These are phyloP conservation scores for Apiospora sp. DNA, from an alignment of 2,329 filamentous ascomycete species.

Conservation along the genomic window DNA sequence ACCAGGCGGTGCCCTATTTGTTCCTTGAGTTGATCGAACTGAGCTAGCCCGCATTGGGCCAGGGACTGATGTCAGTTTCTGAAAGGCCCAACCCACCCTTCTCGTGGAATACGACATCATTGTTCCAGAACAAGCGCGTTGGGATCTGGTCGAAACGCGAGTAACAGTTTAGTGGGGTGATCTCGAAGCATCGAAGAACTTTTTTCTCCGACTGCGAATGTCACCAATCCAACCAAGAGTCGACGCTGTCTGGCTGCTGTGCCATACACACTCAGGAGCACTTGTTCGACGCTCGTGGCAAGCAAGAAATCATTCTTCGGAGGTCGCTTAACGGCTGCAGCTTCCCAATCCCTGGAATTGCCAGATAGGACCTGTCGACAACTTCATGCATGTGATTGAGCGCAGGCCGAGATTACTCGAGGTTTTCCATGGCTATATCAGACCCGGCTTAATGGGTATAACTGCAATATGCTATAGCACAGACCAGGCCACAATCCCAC, in stretches of 20 bases:
- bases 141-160: slow-evolving; percentile 24
- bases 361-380: slow-evolving; percentile 2
- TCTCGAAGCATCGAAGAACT: slow-evolving; percentile 20
- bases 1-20: neutral
- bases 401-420: slow-evolving; percentile 24
- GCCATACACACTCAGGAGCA: neutral
- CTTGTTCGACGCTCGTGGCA: slow-evolving; percentile 1
- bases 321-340: slow-evolving; percentile 17
- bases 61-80: slow-evolving; percentile 23
- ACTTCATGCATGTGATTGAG: slow-evolving; percentile 23
- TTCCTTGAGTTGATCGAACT: neutral
- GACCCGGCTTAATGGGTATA: slow-evolving; percentile 25
- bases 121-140: slow-evolving; percentile 22
- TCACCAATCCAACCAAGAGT: neutral
- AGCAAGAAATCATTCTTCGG: neutral
- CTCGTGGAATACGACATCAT: slow-evolving; percentile 21
- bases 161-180: slow-evolving; percentile 23
- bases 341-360: slow-evolving; percentile 15
- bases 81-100: neutral
- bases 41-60: slow-evolving; percentile 21
- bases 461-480: slow-evolving; percentile 8
- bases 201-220: slow-evolving; percentile 21
- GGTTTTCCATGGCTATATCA: slow-evolving; percentile 20
- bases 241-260: neutral
- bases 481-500: slow-evolving; percentile 5